Evolutionary conservation across 1,139 yeast species (phyloP).

Genomic region (Meyerozyma athensensis): DNA sequence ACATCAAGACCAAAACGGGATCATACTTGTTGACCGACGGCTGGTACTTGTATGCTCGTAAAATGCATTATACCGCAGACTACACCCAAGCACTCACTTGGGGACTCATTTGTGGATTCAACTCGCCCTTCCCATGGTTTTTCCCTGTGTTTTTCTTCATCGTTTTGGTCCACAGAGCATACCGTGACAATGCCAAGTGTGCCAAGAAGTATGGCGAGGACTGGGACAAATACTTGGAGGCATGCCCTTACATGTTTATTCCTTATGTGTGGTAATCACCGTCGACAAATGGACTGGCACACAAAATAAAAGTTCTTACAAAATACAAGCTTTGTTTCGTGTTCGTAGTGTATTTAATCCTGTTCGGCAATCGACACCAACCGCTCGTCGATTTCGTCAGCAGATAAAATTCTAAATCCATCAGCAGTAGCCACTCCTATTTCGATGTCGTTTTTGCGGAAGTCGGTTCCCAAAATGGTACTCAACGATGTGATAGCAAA

Average conservation of each 20-base stretch:
- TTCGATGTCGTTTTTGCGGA: constrained; percentile 88
- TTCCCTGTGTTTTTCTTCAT: constrained; percentile 86
- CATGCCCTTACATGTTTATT: constrained; percentile 88
- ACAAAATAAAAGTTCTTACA: background rate
- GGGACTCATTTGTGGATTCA: constrained; percentile 88
- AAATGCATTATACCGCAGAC: constrained; percentile 93
- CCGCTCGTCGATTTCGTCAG: constrained; percentile 92
- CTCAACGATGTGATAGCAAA: constrained; percentile 83
- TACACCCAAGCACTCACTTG: constrained; percentile 82
- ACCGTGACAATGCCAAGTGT: constrained; percentile 83
- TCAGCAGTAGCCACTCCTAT: constrained; percentile 78
- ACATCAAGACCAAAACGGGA: constrained; percentile 81
- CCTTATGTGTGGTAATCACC: constrained; percentile 65
- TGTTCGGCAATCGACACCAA: constrained; percentile 92
- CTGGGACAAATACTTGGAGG: constrained; percentile 82
- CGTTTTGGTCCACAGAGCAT: constrained; percentile 83
- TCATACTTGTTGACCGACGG: constrained; percentile 84
- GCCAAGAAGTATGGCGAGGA: constrained; percentile 85
- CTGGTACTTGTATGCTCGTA: constrained; percentile 90
- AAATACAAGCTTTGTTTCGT: background rate
- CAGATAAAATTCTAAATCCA: constrained; percentile 66
- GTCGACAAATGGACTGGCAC: background rate
- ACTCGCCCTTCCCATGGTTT: constrained; percentile 91
- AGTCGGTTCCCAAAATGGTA: constrained; percentile 85
- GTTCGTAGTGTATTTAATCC: constrained; percentile 48